These are phyloP conservation scores for Mycena olivaceomarginata DNA, from an alignment of 768 basidiomycete genomes.

Conservation along the genomic window DNA sequence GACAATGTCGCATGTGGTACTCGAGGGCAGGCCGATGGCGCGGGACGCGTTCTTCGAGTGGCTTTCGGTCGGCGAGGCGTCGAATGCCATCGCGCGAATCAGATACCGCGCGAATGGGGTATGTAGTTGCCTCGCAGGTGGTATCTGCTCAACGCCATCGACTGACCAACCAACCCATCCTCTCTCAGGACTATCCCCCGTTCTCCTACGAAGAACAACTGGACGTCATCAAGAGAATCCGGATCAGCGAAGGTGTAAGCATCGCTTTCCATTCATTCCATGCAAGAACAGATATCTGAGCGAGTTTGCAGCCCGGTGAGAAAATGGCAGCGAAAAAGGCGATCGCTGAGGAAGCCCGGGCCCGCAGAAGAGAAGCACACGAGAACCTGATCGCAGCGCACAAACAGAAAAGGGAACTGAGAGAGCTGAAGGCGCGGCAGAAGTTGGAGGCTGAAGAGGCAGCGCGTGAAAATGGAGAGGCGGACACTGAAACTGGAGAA, in stretches of 20 bases:
- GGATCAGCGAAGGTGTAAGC: neutral
- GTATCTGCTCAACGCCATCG: neutral
- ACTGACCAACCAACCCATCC: neutral
- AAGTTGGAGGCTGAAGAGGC: neutral
- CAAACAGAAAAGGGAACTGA: neutral
- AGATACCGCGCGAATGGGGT: constrained; percentile 15
- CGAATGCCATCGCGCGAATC: constrained; percentile 19
- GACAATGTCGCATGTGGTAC: neutral
- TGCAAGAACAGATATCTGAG: neutral
- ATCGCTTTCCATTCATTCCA: neutral
- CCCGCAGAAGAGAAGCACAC: neutral
- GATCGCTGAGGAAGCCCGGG: neutral
- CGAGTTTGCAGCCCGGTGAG: neutral
- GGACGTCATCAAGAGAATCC: neutral
- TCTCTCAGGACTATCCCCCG: neutral
- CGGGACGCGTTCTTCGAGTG: constrained; percentile 19
- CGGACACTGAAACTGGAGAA: neutral
- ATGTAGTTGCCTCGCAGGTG: neutral
- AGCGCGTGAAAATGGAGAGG: neutral
- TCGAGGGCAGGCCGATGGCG: constrained; percentile 11
- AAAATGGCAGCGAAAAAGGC: neutral
- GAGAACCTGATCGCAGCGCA: neutral
- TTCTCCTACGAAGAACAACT: constrained; percentile 12
- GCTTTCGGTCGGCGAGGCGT: constrained; percentile 9
- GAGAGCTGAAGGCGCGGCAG: neutral